These are phyloP conservation scores for Colletotrichum liaoningense DNA, from an alignment of 2,329 filamentous ascomycete genomes.

Conservation along the genomic window DNA sequence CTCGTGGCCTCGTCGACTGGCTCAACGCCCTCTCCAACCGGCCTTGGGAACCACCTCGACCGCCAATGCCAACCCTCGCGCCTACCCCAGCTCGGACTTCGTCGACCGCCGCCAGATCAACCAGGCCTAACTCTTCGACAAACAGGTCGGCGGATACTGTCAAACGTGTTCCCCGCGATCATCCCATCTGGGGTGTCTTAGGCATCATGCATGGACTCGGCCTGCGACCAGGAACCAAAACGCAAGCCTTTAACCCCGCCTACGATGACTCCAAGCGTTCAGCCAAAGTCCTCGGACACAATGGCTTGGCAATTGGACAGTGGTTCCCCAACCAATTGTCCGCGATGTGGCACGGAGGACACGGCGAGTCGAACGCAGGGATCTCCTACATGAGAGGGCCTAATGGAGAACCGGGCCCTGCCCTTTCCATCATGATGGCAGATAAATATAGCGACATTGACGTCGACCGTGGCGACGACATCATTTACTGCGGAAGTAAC, in stretches of 20 bases:
- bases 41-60: neutral
- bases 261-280: conserved; percentile 1
- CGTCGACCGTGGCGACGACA: conserved; percentile 38
- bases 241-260: conserved; percentile 36
- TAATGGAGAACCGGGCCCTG: conserved; percentile 47
- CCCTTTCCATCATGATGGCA: conserved; percentile 66
- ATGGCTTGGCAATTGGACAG: conserved; percentile 48
- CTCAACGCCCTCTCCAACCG: neutral
- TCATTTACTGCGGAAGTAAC: conserved; percentile 43
- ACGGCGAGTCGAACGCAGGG: conserved; percentile 59
- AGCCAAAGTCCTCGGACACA: conserved; percentile 42
- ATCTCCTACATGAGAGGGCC: conserved; percentile 57
- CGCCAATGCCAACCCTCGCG: neutral
- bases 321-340: conserved; percentile 67
- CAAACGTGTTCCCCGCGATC: conserved; percentile 14
- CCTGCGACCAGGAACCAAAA: neutral
- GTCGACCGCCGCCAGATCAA: neutral
- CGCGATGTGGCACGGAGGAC: conserved; percentile 63
- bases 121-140: neutral
- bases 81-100: neutral
- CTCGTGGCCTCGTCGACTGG: neutral
- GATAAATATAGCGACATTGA: conserved; percentile 42
- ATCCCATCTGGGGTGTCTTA: conserved; percentile 43
- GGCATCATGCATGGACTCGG: conserved; percentile 46
- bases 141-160: neutral